phyloP scores from a whole-genome alignment of 192 early-diverging fungal genomes.

The Gryganskiella cystojenkinii region DNA sequence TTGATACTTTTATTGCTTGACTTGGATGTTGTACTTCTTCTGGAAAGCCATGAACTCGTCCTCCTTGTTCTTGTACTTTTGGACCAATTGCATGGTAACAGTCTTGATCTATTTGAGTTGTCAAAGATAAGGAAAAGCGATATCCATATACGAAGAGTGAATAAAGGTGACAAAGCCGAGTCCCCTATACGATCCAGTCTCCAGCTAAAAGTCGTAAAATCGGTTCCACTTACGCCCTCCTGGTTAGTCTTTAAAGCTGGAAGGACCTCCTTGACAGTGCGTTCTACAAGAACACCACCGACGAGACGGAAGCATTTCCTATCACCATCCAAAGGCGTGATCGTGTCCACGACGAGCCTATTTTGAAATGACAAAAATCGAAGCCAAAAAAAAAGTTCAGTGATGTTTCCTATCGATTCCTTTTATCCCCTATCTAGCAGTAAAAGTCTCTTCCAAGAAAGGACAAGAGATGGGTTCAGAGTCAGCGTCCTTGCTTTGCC shows the following conservation, averaged over 20 bases:
- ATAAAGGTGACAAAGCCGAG: background rate
- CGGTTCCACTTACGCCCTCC: conserved; percentile 81
- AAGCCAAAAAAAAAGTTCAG: background rate
- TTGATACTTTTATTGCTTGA: conserved; percentile 43
- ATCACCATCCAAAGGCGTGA: conserved; percentile 78
- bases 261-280: conserved; percentile 91
- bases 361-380: background rate
- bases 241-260: conserved; percentile 89
- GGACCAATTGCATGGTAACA: conserved; percentile 80
- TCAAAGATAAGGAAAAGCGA: too few relatives aligned
- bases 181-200: background rate
- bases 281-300: conserved; percentile 93
- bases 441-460: background rate
- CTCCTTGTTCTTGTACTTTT: conserved; percentile 90
- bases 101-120: conserved; percentile 73
- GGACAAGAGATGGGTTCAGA: background rate
- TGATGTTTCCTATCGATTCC: too few relatives aligned
- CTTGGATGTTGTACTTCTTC: conserved; percentile 89
- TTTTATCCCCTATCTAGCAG: too few relatives aligned
- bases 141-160: too few relatives aligned
- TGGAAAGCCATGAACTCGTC: conserved; percentile 89
- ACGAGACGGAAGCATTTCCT: conserved; percentile 96
- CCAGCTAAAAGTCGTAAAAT: background rate
- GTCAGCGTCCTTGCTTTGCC: too few relatives aligned
- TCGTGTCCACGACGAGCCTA: conserved; percentile 94